Base-by-base conservation (phyloP, 2,329 filamentous ascomycete species). In the Cylindrodendrum hubeiense region DNA sequence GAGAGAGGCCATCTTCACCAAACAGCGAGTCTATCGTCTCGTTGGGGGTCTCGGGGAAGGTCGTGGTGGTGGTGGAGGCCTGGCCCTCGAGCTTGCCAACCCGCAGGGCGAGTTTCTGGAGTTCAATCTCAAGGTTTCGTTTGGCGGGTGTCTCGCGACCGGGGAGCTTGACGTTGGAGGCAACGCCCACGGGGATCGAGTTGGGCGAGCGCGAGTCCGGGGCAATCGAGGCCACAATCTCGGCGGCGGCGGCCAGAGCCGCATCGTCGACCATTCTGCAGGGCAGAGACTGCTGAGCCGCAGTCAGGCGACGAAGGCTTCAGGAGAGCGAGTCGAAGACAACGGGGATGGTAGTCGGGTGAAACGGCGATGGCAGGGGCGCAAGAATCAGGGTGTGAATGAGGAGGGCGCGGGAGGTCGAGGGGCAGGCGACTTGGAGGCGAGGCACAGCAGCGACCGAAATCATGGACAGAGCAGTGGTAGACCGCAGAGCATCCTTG, bases 1-100 rank as follows among this genome's bases (percentile, higher is more conserved):
- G 68, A 68, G 78, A 74, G 68, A 59, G 78, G 77, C 87, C 80
- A 66, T 87, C 86, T 72, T 89, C 86, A 75, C 84, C 84, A 76
- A 91, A 89, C 47, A 90, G 85, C 70, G 90, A 91, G 75, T 88
- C 87, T 72, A 86, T 84, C 54, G 86, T 88, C 82, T 96, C 93
- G 78, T 91, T 94, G 51, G 94, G 93, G 10, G 93, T 96, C 76
- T 95, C 91, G 73, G 94, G 94, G 73, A 95, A 87, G 61, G 86
- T 83, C 69, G 86, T 85, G 63, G 86, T 85, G 63, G 86, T 79
- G 63, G 87, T 83, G 75, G 87, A 88, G 70, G 93, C 91, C 81
- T 91, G 91, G 72, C 89, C 89, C 84, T 98, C 95, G 72, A 98
- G 89, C 70, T 91, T 89, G 69, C 94, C 92, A 71, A 98, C 89